Evolutionary conservation across 176 grass and related monocot species (phyloP).

Genomic region (Tillandsia fasciculata): DNA sequence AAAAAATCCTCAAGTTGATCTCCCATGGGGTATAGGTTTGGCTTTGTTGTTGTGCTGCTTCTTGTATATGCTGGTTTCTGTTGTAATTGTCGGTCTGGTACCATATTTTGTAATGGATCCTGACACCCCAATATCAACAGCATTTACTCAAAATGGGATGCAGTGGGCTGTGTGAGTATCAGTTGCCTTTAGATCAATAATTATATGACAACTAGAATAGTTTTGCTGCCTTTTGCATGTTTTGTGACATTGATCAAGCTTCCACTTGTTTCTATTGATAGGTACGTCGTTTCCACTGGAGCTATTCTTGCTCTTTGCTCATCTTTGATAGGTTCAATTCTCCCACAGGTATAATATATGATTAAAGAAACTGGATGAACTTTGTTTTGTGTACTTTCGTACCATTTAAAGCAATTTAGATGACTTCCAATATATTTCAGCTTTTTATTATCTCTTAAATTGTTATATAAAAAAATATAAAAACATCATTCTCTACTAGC

Average conservation of each 20-base stretch:
- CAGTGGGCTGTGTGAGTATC: constrained; percentile 68
- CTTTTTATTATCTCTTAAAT: too few relatives aligned
- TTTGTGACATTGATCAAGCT: not conserved
- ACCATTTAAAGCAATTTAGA: not conserved
- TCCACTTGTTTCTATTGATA: constrained; percentile 25
- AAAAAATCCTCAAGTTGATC: constrained; percentile 81
- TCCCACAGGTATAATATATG: constrained; percentile 62
- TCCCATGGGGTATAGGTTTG: constrained; percentile 61
- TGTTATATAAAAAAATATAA: too few relatives aligned
- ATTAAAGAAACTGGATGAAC: constrained; percentile 3
- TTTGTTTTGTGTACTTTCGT: not conserved
- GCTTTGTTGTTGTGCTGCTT: constrained; percentile 63
- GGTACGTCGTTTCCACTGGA: constrained; percentile 72
- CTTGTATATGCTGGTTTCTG: constrained; percentile 88
- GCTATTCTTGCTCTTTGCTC: constrained; percentile 77
- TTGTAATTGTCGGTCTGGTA: constrained; percentile 69
- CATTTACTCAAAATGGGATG: constrained; percentile 56
- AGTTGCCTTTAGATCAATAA: constrained; percentile 1
- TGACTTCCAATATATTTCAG: too few relatives aligned
- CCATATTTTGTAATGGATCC: constrained; percentile 68
- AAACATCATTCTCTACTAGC: too few relatives aligned
- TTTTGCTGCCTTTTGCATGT: constrained; percentile 6
- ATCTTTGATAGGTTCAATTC: constrained; percentile 67
- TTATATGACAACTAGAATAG: constrained; percentile 1
- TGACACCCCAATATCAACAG: constrained; percentile 80